Evolutionary conservation across 805 yeast species (phyloP).

Genomic region (Blastobotrys parvus): DNA sequence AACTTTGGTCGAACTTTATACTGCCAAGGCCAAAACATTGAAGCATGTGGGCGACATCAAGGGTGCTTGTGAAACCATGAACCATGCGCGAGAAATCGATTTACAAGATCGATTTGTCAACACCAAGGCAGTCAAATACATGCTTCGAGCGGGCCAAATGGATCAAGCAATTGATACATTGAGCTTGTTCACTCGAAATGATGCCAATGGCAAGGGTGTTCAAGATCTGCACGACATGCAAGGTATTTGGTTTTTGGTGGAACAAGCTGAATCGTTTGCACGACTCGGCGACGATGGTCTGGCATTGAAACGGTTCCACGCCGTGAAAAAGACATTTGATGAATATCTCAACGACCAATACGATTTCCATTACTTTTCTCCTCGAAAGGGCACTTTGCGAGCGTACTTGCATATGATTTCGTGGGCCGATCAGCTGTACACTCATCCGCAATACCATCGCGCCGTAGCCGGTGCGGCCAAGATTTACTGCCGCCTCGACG

Average conservation of each 20-base stretch:
- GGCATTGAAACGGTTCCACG: constrained; percentile 68
- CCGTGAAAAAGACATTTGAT: constrained; percentile 57
- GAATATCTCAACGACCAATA: constrained; percentile 76
- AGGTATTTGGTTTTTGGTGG: constrained; percentile 80
- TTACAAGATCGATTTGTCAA: constrained; percentile 88
- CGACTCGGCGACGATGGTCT: constrained; percentile 60
- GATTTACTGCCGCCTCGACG: constrained; percentile 40
- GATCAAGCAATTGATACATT: constrained; percentile 68
- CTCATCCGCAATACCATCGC: constrained; percentile 64
- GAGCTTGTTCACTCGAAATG: constrained; percentile 79
- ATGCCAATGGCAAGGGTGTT: constrained; percentile 71
- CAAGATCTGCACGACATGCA: constrained; percentile 84
- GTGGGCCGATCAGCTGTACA: constrained; percentile 75
- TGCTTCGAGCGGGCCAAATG: constrained; percentile 62
- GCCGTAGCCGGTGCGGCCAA: constrained; percentile 57
- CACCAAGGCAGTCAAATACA: constrained; percentile 78
- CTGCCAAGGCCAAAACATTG: constrained; percentile 70
- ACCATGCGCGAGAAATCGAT: constrained; percentile 66
- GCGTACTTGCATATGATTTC: constrained; percentile 65
- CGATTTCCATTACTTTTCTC: constrained; percentile 90
- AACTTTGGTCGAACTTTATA: constrained; percentile 72
- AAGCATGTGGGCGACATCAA: constrained; percentile 58
- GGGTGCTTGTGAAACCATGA: constrained; percentile 59
- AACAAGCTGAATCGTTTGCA: constrained; percentile 73
- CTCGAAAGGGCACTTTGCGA: constrained; percentile 84